A percentile compares a stretch with the other conserved stretches of the same genome.
Conservation (phyloP, 805 yeast species). For the Ascoidea rubescens region DNA sequence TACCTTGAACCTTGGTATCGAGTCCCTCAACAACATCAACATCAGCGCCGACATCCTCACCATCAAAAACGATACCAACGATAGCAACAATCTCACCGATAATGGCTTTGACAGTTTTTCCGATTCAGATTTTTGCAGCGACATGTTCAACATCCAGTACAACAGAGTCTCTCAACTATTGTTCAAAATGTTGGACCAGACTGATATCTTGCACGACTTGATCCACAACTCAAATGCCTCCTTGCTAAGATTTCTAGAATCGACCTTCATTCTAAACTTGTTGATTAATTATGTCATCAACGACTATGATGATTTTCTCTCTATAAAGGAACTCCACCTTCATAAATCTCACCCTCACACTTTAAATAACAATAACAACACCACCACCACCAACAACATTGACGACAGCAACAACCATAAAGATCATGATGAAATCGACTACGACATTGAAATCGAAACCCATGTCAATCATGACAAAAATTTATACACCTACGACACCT, state of each 20-base stretch:
- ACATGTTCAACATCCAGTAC: too few relatives aligned
- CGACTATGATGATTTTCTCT: conserved; percentile 18
- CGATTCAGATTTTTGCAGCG: too few relatives aligned
- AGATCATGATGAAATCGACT: conserved; percentile 10
- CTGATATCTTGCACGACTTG: neutral
- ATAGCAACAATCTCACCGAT: too few relatives aligned
- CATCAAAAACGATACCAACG: too few relatives aligned
- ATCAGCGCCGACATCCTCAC: too few relatives aligned
- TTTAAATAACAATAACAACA: neutral
- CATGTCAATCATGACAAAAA: conserved; percentile 9
- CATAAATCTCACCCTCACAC: too few relatives aligned
- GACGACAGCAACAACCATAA: conserved; percentile 9
- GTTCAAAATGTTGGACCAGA: neutral
- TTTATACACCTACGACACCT: conserved; percentile 4
- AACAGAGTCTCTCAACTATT: neutral
- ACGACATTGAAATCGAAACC: conserved; percentile 11
- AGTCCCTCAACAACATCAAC: too few relatives aligned
- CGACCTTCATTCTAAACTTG: conserved; percentile 57
- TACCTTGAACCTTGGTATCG: neutral
- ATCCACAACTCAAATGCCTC: conserved; percentile 21
- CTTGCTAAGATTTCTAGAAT: conserved; percentile 65
- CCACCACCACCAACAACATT: neutral
- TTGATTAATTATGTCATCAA: conserved; percentile 53
- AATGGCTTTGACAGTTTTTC: too few relatives aligned
- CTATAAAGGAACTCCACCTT: too few relatives aligned